Evolutionary conservation across 75 land plant genomes (phyloP).

Genomic region (Ceratopteris richardii): DNA sequence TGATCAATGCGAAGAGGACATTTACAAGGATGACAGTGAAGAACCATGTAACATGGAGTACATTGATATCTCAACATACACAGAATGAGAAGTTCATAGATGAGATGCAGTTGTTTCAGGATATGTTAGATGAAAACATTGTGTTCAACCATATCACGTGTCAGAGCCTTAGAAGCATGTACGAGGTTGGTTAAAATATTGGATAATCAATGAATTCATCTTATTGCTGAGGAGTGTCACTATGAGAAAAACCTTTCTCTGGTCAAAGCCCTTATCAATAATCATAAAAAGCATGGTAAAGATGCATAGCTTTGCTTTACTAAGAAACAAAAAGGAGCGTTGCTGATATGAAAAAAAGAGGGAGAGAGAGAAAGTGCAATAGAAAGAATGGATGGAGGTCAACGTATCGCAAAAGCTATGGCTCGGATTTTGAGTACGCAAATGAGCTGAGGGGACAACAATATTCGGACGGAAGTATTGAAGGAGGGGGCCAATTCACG

Average conservation of each 20-base stretch:
- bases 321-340: no score
- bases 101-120: constrained; percentile 20
- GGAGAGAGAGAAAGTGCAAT: no score
- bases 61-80: constrained; percentile 22
- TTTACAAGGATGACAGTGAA: constrained; percentile 18
- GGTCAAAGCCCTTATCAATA: constrained; percentile 30
- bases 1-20: constrained; percentile 13
- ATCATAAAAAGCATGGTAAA: constrained; percentile 20
- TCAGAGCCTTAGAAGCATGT: constrained; percentile 24
- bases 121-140: constrained; percentile 13
- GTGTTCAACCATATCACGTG: constrained; percentile 18
- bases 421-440: no score
- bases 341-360: no score
- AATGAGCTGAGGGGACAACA: no score
- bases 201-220: background rate
- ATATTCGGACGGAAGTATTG: no score
- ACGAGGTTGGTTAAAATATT: constrained; percentile 8
- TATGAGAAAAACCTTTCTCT: constrained; percentile 12
- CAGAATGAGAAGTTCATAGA: constrained; percentile 25
- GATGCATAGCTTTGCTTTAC: no score
- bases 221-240: background rate
- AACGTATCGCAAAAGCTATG: no score
- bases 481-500: no score
- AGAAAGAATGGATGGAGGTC: no score
- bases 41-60: constrained; percentile 17